These are phyloP conservation scores for Phalaenopsis aphrodite DNA, from an alignment of 106 monocot species.

Conservation along the genomic window DNA sequence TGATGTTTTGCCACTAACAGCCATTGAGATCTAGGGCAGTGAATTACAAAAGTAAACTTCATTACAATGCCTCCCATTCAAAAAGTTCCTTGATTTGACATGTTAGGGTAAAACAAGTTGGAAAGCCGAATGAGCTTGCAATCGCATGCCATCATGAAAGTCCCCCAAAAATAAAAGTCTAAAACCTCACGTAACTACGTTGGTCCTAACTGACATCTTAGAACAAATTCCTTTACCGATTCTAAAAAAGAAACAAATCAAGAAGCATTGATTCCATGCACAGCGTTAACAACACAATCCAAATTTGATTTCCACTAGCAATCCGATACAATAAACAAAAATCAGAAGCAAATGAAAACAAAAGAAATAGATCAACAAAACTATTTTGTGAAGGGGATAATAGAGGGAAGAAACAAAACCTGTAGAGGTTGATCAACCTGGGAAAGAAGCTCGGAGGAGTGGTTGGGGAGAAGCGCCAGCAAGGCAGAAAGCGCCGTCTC, in stretches of 20 bases:
- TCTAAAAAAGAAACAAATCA: not conserved
- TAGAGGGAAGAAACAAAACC: slow-evolving; percentile 20
- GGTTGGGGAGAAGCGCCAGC: slow-evolving; percentile 72
- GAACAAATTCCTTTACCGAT: not conserved
- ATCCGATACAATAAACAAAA: not conserved
- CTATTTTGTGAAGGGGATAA: not conserved
- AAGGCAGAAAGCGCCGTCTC: slow-evolving; percentile 79
- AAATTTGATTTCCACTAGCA: not conserved
- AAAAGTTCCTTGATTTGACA: too few species aligned
- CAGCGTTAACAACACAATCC: not conserved
- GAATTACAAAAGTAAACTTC: too few species aligned
- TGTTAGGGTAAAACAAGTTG: too few species aligned
- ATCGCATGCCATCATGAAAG: too few species aligned
- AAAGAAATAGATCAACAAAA: not conserved
- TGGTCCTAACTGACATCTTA: too few species aligned
- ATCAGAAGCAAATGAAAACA: not conserved
- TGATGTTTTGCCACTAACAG: too few species aligned
- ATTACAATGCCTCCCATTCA: too few species aligned
- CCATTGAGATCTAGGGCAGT: too few species aligned
- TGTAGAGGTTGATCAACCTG: slow-evolving; percentile 93
- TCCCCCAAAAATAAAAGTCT: too few species aligned
- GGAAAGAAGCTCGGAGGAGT: slow-evolving; percentile 92
- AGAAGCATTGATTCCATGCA: not conserved
- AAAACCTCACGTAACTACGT: too few species aligned
- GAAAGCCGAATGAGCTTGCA: too few species aligned